phyloP scores from a whole-genome alignment of 768 basidiomycete species.

The Agaricus blazei region DNA sequence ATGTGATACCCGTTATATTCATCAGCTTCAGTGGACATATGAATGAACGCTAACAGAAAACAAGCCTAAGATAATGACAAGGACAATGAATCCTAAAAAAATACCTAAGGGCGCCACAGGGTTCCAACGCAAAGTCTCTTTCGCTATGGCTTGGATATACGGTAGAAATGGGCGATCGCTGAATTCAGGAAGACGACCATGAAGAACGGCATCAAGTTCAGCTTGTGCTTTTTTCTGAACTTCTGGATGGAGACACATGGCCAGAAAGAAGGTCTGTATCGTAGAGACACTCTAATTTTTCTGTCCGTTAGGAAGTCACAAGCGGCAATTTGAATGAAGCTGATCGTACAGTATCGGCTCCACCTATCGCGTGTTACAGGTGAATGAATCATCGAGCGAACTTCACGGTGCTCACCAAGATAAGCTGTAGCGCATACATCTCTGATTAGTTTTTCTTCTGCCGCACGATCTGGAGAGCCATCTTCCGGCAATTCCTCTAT shows the following conservation, averaged over 20 bases:
- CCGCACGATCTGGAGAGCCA: no score
- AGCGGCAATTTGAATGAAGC: no score
- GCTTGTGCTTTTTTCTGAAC: constrained; percentile 15
- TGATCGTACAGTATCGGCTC: no score
- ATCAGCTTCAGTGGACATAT: constrained; percentile 20
- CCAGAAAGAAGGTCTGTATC: constrained; percentile 13
- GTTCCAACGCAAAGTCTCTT: constrained; percentile 32
- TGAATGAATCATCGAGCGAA: no score
- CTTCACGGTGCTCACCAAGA: no score
- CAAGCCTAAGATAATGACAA: not conserved
- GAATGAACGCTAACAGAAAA: constrained; percentile 11
- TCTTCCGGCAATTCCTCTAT: no score
- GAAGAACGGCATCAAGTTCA: constrained; percentile 12
- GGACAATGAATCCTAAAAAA: not conserved
- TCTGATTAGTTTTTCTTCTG: no score
- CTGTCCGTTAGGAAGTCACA: no score
- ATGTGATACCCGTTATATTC: constrained; percentile 31
- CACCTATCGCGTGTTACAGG: no score
- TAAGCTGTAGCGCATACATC: no score
- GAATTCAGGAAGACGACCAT: constrained; percentile 27
- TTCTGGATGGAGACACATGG: constrained; percentile 14
- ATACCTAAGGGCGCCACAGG: constrained; percentile 21
- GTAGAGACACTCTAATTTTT: constrained; percentile 13
- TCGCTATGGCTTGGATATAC: constrained; percentile 29
- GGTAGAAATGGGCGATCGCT: constrained; percentile 21